Evolutionary conservation across 805 yeast genomes (phyloP), one percentile per base, ranked within the genome.

Genomic region (Yamadazyma sp.): DNA sequence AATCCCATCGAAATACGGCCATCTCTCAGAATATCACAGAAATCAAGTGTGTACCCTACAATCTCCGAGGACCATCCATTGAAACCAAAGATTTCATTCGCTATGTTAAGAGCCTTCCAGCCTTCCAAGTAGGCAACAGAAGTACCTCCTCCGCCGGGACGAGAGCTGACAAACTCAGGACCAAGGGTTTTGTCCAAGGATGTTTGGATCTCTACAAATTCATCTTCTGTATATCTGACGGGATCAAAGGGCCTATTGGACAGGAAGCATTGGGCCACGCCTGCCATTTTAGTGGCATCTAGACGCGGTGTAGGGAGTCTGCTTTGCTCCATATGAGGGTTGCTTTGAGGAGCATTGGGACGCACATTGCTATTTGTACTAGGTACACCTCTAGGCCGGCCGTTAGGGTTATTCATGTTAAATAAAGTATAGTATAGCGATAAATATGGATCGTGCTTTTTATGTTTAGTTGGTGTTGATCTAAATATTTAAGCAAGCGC

Each of bases 11-110:
- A 73, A 43, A 67, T 75, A 32, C 75, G 67, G 1, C 72, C 71
- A 1, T 62, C 48, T 5, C 80, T 80, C 27, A 70, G 71, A 23
- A 77, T 78, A 51, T 85, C 95, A 31, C 83, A 64, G 49, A 74
- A 85, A 54, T 85, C 95, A 12, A 84, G 82, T 19, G 74, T 78
- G 11, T 80, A 73, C 28, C 69, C 70, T 42, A 77, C 75, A 4
- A 85, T 73, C 49, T 84, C 91, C 0, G 89, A 79, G 47, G 73
- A 70, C 95, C 95, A 85, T 1, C 93, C 93, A 52, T 84, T 80
- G 49, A 82, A 84, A 0, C 95, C 95, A 69, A 85, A 84, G 3
- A 85, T 79, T 49, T 81, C 83, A 52, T 85, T 85, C 10, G 95
- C 95, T 32, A 85, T 58, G 52, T 82, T 82, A 25, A 85, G 73